Evolutionary conservation across 331 rosid species (phyloP), one percentile per base, ranked within the genome.

Genomic region (Acacia concinna): DNA sequence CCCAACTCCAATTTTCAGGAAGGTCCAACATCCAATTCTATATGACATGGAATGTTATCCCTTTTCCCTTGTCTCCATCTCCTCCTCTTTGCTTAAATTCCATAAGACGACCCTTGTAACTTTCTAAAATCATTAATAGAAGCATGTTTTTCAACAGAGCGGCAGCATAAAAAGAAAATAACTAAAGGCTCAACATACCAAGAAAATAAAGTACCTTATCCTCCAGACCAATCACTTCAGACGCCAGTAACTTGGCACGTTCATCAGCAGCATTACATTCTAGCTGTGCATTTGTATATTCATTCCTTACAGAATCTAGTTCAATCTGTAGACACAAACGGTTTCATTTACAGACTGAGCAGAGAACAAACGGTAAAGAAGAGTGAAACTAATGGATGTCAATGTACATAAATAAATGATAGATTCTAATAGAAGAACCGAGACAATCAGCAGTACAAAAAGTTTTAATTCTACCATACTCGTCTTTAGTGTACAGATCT

Each of bases 261-360:
- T 96, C 99, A 87, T 96, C 99, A 1, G 98, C 92, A 13, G 99
- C 98, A 88, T 82, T 86, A 84, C 98, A 96, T 84, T 96, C 99
- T 41, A 96, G 89, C 64, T 86, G 97, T 20, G 86, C 99, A 80
- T 96, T 96, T 80, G 86, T 81, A 80, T 90, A 91, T 78, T 90
- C 97, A 84, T 65, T 87, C 86, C 86, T 89, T 84, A 96, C 52
- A 73, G 98, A 78, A 76, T 89, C 91, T 78, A 96, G 90, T 84
- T 96, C 97, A 86, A 78, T 91, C 99, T 96, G 81, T 64, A 44
- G 68, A 74, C 54, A 63, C 64, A 27, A 86, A 79, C 31, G 28
- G 46, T 80, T 59, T 69, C 44, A 63, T 15, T 63, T 71, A 79
- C 54, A 43, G 80, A 64, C 35, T 41, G 37, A 68, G 47, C 63